A percentile compares a stretch with the other conserved stretches of the same genome.
Conservation (phyloP, 106 monocot genomes). For the Xerophyta viscosa region DNA sequence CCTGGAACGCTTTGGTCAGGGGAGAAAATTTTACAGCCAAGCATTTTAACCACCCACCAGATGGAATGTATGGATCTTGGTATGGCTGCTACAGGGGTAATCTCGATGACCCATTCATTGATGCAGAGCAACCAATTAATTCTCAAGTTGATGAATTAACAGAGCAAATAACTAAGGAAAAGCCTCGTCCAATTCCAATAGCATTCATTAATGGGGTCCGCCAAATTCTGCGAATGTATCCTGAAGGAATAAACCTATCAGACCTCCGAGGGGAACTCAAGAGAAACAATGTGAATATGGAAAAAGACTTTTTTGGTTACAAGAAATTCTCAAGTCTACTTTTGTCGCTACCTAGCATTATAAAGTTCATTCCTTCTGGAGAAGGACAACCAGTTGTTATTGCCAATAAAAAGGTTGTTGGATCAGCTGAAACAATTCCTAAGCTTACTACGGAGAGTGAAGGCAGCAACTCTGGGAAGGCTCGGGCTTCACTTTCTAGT, state of each 20-base stretch:
- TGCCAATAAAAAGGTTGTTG: slow-evolving; percentile 12
- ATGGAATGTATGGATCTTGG: slow-evolving; percentile 86
- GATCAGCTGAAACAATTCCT: slow-evolving; percentile 13
- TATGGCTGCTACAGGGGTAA: slow-evolving; percentile 68
- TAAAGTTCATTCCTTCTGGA: slow-evolving; percentile 35
- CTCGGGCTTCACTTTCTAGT: not conserved
- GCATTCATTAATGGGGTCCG: slow-evolving; percentile 40
- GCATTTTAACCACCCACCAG: slow-evolving; percentile 85
- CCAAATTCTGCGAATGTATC: slow-evolving; percentile 38
- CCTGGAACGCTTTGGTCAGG: slow-evolving; percentile 58
- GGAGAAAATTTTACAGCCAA: slow-evolving; percentile 35
- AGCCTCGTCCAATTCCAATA: slow-evolving; percentile 46
- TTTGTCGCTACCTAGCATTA: slow-evolving; percentile 41
- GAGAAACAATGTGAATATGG: slow-evolving; percentile 38
- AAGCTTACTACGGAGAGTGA: slow-evolving; percentile 15
- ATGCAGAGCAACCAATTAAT: slow-evolving; percentile 10
- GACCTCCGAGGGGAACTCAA: slow-evolving; percentile 45
- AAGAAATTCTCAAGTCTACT: slow-evolving; percentile 68
- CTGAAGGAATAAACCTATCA: slow-evolving; percentile 52
- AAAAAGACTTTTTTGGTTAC: slow-evolving; percentile 65
- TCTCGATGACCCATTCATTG: slow-evolving; percentile 61
- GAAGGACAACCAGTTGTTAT: slow-evolving; percentile 34
- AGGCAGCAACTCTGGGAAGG: slow-evolving; percentile 5
- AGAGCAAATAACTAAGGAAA: slow-evolving; percentile 35
- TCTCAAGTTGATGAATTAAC: slow-evolving; percentile 32